Base-by-base conservation (phyloP, 2,329 filamentous ascomycete species). In the Fusarium camptoceras region DNA sequence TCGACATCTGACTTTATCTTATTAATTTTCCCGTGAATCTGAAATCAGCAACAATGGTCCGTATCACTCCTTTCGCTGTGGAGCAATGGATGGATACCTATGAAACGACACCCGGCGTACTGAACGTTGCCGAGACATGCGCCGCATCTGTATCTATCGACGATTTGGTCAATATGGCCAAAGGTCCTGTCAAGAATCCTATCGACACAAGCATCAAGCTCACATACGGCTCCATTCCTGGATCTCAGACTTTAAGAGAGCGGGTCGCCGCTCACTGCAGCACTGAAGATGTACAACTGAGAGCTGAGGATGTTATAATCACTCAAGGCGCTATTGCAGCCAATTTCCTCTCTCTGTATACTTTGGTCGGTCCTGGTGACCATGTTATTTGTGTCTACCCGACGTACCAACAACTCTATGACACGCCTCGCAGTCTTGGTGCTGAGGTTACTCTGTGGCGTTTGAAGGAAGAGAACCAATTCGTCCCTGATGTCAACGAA, bases 321-420 rank as follows among this genome's bases (percentile, higher is more conserved):
- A 93, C 92, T 0, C 88, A 91, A 24, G 94, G 94, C 9, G 93
- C 93, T 14, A 97, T 97, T 49, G 86, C 88, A 4, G 94, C 93
- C 15, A 97, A 97, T 75, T 93, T 94, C 73, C 81, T 96, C 18
- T 81, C 90, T 3, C 85, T 96, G 9, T 94, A 95, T 77, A 84
- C 90, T 1, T 82, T 96, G 11, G 78, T 95, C 3, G 87, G 88
- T 0, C 87, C 89, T 0, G 92, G 89, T 1, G 93, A 97, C 76
- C 94, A 97, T 83, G 91, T 95, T 48, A 87, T 97, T 59, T 96
- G 92, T 75, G 92, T 96, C 59, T 93, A 94, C 76, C 94, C 94
- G 12, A 94, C 93, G 0, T 97, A 96, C 74, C 92, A 96, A 77
- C 93, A 96, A 74, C 85, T 97, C 1, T 96, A 95, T 75, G 84